Conservation (phyloP, 2,329 filamentous ascomycete species). For the Paecilomyces formosus region DNA sequence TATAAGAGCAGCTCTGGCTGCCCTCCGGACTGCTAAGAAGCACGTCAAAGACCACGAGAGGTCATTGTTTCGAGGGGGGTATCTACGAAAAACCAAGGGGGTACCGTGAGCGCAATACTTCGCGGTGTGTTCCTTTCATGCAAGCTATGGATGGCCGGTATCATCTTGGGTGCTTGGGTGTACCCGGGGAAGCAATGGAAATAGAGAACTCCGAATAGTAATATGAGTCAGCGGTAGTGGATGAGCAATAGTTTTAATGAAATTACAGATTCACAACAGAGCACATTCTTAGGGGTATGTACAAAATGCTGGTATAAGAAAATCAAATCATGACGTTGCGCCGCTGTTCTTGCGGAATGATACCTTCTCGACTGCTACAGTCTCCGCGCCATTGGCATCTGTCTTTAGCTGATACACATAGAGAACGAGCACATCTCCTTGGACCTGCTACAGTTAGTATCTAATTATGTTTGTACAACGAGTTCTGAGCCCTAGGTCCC, state of each 20-base stretch:
- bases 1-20: background rate
- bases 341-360: conserved; percentile 73
- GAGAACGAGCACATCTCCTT: conserved; percentile 89
- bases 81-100: background rate
- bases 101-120: background rate
- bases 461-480: conserved; percentile 12
- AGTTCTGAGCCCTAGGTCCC: background rate
- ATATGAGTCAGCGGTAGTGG: background rate
- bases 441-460: conserved; percentile 54
- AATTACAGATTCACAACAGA: conserved; percentile 10
- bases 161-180: background rate
- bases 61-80: background rate
- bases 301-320: conserved; percentile 14
- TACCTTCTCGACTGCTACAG: conserved; percentile 77
- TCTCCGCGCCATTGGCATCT: conserved; percentile 68
- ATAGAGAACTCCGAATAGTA: background rate
- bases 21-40: background rate
- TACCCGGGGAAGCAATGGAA: background rate
- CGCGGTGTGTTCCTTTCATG: background rate
- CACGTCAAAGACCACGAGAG: background rate
- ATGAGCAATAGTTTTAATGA: background rate
- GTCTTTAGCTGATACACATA: conserved; percentile 87
- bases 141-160: too few relatives aligned
- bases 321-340: conserved; percentile 40
- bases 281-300: conserved; percentile 19